These are phyloP conservation scores for Aspergillus tamarii DNA, from an alignment of 2,329 filamentous ascomycete species.

Conservation along the genomic window DNA sequence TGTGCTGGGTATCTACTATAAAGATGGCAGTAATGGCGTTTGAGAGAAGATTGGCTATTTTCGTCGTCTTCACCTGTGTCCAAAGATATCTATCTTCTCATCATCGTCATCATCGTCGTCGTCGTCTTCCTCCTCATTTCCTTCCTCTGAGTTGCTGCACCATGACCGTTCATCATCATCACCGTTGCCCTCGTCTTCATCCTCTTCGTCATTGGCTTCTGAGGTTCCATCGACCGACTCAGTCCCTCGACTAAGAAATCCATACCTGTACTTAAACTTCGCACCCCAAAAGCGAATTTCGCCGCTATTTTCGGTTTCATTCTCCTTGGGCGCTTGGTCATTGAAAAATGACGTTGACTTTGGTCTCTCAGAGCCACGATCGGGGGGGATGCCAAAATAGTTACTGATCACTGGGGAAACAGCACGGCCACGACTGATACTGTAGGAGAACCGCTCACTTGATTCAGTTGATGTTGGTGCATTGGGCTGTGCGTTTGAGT, in stretches of 20 bases:
- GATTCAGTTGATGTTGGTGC: constrained; percentile 24
- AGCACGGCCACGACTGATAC: constrained; percentile 42
- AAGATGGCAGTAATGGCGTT: neutral
- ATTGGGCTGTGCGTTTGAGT: constrained; percentile 23
- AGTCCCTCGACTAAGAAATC: constrained; percentile 36
- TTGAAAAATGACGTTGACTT: constrained; percentile 35
- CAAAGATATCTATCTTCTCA: constrained; percentile 56
- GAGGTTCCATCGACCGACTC: constrained; percentile 27
- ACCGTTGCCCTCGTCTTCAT: constrained; percentile 18
- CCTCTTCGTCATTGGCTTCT: constrained; percentile 25
- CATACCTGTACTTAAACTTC: constrained; percentile 45
- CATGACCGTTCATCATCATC: constrained; percentile 17
- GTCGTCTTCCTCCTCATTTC: constrained; percentile 55
- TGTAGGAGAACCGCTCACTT: constrained; percentile 35
- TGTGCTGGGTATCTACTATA: neutral
- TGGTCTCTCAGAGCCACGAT: constrained; percentile 34
- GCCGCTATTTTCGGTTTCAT: constrained; percentile 56
- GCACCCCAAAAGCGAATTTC: constrained; percentile 63
- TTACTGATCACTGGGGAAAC: constrained; percentile 49
- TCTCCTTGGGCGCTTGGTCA: constrained; percentile 20
- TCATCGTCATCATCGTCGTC: constrained; percentile 50
- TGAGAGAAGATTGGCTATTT: neutral
- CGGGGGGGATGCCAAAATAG: constrained; percentile 47
- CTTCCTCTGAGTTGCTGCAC: constrained; percentile 40
- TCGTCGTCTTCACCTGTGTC: constrained; percentile 49